phyloP scores from a whole-genome alignment of 1,284 basidiomycete genomes.

The Cyathus olla region DNA sequence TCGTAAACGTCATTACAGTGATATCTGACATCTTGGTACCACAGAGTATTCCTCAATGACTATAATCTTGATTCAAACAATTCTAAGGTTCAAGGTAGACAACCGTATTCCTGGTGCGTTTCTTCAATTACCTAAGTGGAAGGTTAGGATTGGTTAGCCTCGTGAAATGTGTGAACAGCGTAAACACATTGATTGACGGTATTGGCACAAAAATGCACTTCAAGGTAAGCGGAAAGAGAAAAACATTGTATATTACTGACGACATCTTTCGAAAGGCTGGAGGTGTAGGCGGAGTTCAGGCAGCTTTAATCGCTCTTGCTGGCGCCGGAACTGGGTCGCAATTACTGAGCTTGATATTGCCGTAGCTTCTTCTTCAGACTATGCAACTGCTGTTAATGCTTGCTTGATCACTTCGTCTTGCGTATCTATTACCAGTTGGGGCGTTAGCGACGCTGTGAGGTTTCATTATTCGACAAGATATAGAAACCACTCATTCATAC shows the following conservation, averaged over 20 bases:
- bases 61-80: conserved; percentile 52
- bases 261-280: conserved; percentile 36
- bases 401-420: conserved; percentile 56
- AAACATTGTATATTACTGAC: too few species aligned
- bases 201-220: conserved; percentile 56
- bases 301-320: conserved; percentile 48
- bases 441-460: conserved; percentile 54
- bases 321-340: conserved; percentile 55
- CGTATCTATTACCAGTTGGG: conserved; percentile 61
- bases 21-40: not conserved
- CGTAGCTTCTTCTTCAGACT: conserved; percentile 50
- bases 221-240: conserved; percentile 19
- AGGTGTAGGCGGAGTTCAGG: conserved; percentile 50
- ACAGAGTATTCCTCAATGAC: conserved; percentile 50
- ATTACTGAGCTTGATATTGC: conserved; percentile 58
- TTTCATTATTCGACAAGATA: too few species aligned
- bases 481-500: too few species aligned
- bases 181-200: conserved; percentile 47
- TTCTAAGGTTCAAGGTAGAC: conserved; percentile 41
- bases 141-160: conserved; percentile 42
- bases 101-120: too few species aligned
- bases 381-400: conserved; percentile 56
- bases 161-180: conserved; percentile 45
- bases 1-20: too few species aligned
- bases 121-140: conserved; percentile 2